These are phyloP conservation scores for Quillaja saponaria DNA, from an alignment of 306 rosid genomes.

Conservation along the genomic window DNA sequence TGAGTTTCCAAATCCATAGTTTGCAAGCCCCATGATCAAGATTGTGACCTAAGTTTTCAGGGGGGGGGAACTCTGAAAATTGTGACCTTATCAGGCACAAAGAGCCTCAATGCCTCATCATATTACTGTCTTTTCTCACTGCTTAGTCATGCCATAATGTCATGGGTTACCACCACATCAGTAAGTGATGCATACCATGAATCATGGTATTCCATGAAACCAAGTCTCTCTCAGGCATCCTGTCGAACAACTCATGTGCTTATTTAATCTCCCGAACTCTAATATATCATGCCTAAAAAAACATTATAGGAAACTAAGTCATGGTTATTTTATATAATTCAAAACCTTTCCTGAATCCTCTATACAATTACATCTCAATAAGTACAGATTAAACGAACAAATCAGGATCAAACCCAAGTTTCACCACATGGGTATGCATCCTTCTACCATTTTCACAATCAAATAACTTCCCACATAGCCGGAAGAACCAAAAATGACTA, in stretches of 20 bases:
- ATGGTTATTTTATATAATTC: constrained; percentile 14
- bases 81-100: constrained; percentile 30
- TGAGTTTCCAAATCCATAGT: constrained; percentile 28
- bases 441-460: constrained; percentile 13
- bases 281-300: constrained; percentile 23
- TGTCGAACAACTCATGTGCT: constrained; percentile 30
- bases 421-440: constrained; percentile 15
- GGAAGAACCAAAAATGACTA: constrained; percentile 17
- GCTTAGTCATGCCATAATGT: background rate
- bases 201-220: constrained; percentile 36
- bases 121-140: constrained; percentile 10
- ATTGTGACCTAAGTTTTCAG: constrained; percentile 25
- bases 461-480: constrained; percentile 21
- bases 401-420: constrained; percentile 30
- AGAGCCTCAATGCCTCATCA: constrained; percentile 25
- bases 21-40: constrained; percentile 30
- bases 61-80: constrained; percentile 21
- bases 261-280: constrained; percentile 15
- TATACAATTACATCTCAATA: constrained; percentile 23
- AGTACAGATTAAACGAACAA: constrained; percentile 31
- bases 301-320: constrained; percentile 32
- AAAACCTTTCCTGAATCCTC: constrained; percentile 24
- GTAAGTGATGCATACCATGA: constrained; percentile 30
- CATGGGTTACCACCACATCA: constrained; percentile 1
- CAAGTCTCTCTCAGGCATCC: constrained; percentile 28